phyloP scores from a whole-genome alignment of 1,284 basidiomycete genomes.

The Rhodotorula sp. region DNA sequence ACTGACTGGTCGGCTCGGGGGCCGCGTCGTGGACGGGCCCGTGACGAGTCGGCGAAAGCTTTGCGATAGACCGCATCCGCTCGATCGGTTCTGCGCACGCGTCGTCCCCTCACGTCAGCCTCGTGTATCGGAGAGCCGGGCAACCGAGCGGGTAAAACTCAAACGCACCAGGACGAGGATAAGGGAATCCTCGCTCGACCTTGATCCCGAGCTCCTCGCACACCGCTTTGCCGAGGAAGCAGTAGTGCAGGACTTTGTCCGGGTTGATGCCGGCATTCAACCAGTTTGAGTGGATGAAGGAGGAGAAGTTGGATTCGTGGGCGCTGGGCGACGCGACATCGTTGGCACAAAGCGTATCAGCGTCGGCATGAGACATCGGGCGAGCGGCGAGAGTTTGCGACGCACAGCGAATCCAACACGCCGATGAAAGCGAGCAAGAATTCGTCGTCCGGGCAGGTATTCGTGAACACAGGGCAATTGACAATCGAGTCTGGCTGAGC shows the following conservation, averaged over 20 bases:
- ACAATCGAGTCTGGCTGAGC: constrained; percentile 29
- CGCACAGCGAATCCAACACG: constrained; percentile 30
- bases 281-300: neutral
- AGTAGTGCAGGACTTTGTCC: constrained; percentile 1
- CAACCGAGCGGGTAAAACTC: neutral
- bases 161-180: constrained; percentile 18
- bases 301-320: constrained; percentile 14
- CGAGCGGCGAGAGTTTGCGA: neutral
- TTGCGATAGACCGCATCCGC: constrained; percentile 7
- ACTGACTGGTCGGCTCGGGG: neutral
- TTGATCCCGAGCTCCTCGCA: constrained; percentile 21
- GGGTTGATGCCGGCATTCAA: constrained; percentile 4
- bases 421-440: constrained; percentile 36
- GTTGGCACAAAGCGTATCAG: too few relatives aligned
- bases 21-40: constrained; percentile 19
- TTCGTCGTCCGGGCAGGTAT: constrained; percentile 21
- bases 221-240: neutral
- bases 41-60: too few relatives aligned
- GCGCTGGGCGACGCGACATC: neutral
- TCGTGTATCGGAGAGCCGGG: too few relatives aligned
- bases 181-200: constrained; percentile 15
- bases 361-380: neutral
- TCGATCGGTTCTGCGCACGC: neutral
- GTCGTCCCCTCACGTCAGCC: neutral
- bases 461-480: constrained; percentile 19